phyloP scores from a whole-genome alignment of 176 grass and related monocot genomes.

The Saccharum officinarum region DNA sequence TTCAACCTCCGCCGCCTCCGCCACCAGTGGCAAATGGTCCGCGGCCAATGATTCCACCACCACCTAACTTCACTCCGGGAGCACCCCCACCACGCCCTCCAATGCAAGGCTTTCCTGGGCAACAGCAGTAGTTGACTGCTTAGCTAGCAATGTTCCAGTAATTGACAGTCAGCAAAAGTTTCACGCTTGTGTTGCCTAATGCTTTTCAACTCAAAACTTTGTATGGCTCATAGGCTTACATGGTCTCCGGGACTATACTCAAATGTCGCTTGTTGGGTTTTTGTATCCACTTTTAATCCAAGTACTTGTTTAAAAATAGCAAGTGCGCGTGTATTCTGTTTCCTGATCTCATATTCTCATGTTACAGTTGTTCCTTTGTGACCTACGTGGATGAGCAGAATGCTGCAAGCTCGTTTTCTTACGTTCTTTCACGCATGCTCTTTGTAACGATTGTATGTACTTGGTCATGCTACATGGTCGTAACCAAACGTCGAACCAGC shows the following conservation, averaged over 20 bases:
- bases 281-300: neutral
- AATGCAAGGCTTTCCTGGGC: constrained; percentile 61
- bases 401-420: neutral
- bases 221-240: constrained; percentile 1
- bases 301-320: neutral
- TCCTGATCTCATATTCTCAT: neutral
- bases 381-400: neutral
- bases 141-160: neutral
- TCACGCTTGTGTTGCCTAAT: neutral
- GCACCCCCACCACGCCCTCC: constrained; percentile 51
- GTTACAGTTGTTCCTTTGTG: neutral
- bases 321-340: neutral
- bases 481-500: neutral
- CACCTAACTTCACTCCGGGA: constrained; percentile 67
- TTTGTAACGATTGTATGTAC: neutral
- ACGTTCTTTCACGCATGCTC: neutral
- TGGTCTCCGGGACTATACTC: neutral
- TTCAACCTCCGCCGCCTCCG: constrained; percentile 62
- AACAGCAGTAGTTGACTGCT: constrained; percentile 40
- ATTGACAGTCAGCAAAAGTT: constrained; percentile 11
- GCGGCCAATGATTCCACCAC: constrained; percentile 65
- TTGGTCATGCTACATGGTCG: neutral
- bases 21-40: constrained; percentile 73
- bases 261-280: neutral
- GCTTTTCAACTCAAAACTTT: constrained; percentile 8